phyloP scores from a whole-genome alignment of 306 rosid species.

The Citrullus mucosospermus region DNA sequence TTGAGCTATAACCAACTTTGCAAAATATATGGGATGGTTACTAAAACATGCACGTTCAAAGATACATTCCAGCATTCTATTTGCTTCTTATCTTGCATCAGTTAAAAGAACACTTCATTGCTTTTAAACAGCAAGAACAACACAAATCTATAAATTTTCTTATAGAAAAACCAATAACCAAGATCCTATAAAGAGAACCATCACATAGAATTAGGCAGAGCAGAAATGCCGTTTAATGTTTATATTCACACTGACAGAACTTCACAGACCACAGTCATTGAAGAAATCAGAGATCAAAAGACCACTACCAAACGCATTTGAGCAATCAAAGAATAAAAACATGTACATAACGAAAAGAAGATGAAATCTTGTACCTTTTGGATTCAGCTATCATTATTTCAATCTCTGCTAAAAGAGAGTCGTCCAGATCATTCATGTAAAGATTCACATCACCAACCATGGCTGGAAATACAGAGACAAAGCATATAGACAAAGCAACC shows the following conservation, averaged over 20 bases:
- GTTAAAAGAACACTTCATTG: neutral
- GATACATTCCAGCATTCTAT: neutral
- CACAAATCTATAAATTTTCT: neutral
- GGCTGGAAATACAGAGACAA: conserved; percentile 31
- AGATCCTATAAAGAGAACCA: neutral
- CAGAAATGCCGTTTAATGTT: neutral
- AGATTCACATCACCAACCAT: conserved; percentile 94
- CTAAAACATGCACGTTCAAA: neutral
- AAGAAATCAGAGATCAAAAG: neutral
- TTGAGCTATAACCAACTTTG: no score
- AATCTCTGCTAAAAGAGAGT: conserved; percentile 66
- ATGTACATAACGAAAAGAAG: conserved; percentile 10
- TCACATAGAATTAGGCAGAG: neutral
- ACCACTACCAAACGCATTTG: conserved; percentile 1
- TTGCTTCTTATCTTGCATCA: neutral
- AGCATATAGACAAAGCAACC: neutral
- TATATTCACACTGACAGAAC: neutral
- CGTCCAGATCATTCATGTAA: conserved; percentile 67
- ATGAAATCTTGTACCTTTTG: conserved; percentile 38
- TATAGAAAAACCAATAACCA: neutral
- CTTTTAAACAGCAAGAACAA: neutral
- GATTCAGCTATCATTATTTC: conserved; percentile 93
- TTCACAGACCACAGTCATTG: neutral
- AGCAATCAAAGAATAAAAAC: neutral
- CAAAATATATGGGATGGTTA: neutral